These are phyloP conservation scores for Flaveria sonorensis DNA, from an alignment of 129 eudicot species.

Conservation along the genomic window DNA sequence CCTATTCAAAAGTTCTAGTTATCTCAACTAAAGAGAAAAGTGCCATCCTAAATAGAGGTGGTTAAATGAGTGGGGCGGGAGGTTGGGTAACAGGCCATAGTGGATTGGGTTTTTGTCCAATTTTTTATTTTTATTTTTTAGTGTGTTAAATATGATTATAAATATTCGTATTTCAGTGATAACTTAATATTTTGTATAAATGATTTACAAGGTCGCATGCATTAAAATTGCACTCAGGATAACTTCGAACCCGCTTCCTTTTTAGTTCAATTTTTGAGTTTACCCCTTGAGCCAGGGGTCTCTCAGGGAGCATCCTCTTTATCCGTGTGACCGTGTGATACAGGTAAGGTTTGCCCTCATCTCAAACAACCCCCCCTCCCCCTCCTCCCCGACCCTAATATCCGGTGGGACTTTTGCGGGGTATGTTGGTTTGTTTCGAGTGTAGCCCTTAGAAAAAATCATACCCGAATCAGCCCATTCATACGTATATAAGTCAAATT, in stretches of 20 bases:
- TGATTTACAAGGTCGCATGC: constrained; percentile 4
- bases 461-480: background rate
- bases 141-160: background rate
- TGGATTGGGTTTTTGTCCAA: background rate
- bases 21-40: constrained; percentile 5
- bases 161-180: background rate
- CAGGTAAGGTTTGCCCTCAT: too few species aligned
- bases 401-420: too few species aligned
- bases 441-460: background rate
- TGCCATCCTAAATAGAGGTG: background rate
- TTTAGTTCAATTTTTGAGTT: background rate
- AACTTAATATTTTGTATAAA: background rate
- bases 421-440: too few species aligned
- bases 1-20: constrained; percentile 14
- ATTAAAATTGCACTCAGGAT: constrained; percentile 1
- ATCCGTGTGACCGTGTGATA: too few species aligned
- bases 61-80: background rate
- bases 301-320: too few species aligned
- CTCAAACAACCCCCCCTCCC: too few species aligned
- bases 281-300: background rate
- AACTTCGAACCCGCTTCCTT: background rate
- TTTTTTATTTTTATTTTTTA: background rate
- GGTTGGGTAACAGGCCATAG: background rate
- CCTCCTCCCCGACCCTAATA: too few species aligned
- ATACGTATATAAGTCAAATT: constrained; percentile 5